Base-by-base conservation (phyloP, 2,329 filamentous ascomycete genomes). In the Pseudogymnoascus sp. region DNA sequence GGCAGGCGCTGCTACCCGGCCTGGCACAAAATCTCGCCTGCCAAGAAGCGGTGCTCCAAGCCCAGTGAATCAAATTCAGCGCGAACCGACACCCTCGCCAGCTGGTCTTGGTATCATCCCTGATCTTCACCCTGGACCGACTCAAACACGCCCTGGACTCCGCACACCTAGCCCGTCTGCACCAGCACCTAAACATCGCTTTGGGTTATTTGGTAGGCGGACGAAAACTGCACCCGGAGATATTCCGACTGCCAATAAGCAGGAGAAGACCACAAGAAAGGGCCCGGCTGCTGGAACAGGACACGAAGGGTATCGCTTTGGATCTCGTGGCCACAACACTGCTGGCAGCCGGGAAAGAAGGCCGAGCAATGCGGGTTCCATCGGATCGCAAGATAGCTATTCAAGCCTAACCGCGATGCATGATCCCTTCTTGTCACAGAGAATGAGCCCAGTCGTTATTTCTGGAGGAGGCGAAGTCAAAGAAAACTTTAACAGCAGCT, bases 261-360 rank as follows among this genome's bases (percentile, higher is more conserved):
- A 81, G 38, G 85, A 87, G 7, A 85, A 81, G 66, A 71, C 78
- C 6, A 65, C 78, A 23, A 83, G 89, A 29, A 93, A 91, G 74
- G 92, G 93, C 0, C 93, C 93, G 21, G 85, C 83, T 14, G 93
- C 93, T 41, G 93, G 93, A n/a, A 97, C 93, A 38, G 93, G 93
- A 0, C 92, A 97, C 70, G 93, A 97, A 76, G 89, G 89, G 1
- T 78, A 90, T 62, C 77, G 80, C 4, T 69, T 78, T 31, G 58
- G 58, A 39, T 38, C 35, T 31, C 83, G 86, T 63, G 82, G 87
- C 31, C 91, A 86, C 69, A 83, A 81, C 64, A 76, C 79, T 19
- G 76, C 80, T 6, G 82, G 78, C n/a, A 80, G 76, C 26, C 77
- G 66, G 16, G 69, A 71, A 61, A 63, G 70, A 61, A 71, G 68